Evolutionary conservation across 257 asterid species (phyloP).

Genomic region (Leptodermis oblonga): DNA sequence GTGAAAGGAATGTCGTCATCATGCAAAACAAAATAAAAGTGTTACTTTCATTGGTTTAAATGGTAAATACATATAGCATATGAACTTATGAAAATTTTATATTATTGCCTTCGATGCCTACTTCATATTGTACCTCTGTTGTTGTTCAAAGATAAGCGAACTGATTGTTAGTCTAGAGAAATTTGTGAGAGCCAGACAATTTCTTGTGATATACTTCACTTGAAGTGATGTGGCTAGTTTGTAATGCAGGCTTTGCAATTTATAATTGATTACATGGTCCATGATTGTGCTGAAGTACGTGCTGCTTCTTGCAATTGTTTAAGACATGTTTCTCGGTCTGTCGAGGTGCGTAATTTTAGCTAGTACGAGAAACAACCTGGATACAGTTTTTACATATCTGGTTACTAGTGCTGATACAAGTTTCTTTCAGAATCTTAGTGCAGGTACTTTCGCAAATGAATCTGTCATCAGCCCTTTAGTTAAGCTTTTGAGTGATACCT

Average conservation of each 20-base stretch:
- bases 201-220: neutral
- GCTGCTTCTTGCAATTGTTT: constrained; percentile 80
- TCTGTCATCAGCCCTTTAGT: constrained; percentile 54
- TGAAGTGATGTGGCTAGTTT: constrained; percentile 1
- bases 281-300: constrained; percentile 73
- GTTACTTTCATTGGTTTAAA: neutral
- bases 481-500: constrained; percentile 63
- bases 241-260: constrained; percentile 54
- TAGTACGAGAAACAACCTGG: neutral
- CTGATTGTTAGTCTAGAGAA: neutral
- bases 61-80: neutral
- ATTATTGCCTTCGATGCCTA: neutral
- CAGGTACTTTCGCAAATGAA: constrained; percentile 76
- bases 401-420: constrained; percentile 29
- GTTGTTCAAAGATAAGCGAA: neutral
- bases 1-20: neutral
- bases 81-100: neutral
- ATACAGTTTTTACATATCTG: constrained; percentile 8
- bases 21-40: neutral
- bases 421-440: constrained; percentile 69
- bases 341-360: constrained; percentile 57
- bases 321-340: constrained; percentile 80
- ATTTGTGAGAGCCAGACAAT: neutral
- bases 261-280: constrained; percentile 55
- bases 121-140: neutral